phyloP scores from a whole-genome alignment of 306 rosid genomes.

The Lotus japonicus region DNA sequence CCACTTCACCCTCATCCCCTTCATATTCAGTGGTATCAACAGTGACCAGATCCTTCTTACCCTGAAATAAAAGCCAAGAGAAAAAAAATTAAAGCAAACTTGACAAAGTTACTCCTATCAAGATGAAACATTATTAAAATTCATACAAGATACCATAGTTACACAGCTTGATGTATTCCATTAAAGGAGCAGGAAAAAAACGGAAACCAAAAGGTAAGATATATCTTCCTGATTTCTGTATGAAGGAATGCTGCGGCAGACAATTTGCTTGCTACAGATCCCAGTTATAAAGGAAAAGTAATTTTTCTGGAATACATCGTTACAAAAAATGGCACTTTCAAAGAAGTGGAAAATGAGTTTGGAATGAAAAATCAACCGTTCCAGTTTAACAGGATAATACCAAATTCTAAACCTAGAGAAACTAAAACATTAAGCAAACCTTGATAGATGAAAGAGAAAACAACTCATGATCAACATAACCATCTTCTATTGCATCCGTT shows the following conservation, averaged over 20 bases:
- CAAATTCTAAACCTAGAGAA: background rate
- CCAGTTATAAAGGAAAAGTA: background rate
- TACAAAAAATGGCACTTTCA: background rate
- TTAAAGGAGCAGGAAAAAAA: background rate
- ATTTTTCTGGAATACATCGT: background rate
- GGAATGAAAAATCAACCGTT: background rate
- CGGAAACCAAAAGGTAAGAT: background rate
- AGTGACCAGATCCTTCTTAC: slow-evolving; percentile 74
- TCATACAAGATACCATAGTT: background rate
- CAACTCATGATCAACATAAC: slow-evolving; percentile 62
- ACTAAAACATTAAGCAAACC: slow-evolving; percentile 39
- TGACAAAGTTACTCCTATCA: background rate
- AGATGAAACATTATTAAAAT: background rate
- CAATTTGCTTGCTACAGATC: background rate
- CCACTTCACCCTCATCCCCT: slow-evolving; percentile 41
- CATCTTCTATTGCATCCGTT: slow-evolving; percentile 73
- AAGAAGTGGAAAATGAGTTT: background rate
- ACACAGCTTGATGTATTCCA: background rate
- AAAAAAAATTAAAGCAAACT: background rate
- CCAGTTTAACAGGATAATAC: background rate
- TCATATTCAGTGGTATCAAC: slow-evolving; percentile 72
- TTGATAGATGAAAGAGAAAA: slow-evolving; percentile 85
- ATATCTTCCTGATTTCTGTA: background rate
- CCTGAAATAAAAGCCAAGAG: slow-evolving; percentile 45
- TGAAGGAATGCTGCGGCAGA: background rate